Base-by-base conservation (phyloP, 2,329 filamentous ascomycete genomes). In the Cercospora sesami region DNA sequence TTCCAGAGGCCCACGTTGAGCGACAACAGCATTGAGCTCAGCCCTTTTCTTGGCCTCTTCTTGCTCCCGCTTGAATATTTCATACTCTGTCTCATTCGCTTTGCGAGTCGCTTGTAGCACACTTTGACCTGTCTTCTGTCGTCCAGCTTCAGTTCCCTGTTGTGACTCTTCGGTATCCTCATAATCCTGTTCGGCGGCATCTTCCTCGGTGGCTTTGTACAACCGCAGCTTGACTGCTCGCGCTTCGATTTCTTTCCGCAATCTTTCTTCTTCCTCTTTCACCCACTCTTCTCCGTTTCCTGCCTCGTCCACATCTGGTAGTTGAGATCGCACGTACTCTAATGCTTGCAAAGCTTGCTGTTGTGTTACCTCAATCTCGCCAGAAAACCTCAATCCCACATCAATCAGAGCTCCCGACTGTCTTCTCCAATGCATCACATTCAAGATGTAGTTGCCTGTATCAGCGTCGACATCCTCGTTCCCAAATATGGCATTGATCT, bases 361-460 rank as follows among this genome's bases (percentile, higher is more conserved):
- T 21, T 67, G 59, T 1, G 69, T 70, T 7, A 79, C 73, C 4
- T 69, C 69, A 21, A 69, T 74, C 16, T 69, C 63, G 4, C 51
- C 57, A 1, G 77, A 75, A 57, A 79, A 79, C 14, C 74, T 71
- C 31, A 79, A 26, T 8, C 78, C 77, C 9, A 73, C 64, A 63
- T 80, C 78, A 16, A 79, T 79, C 48, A 80, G 69, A n/a, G 76
- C 75, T 2, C 79, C 79, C 6, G 77, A 79, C 61, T 76, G 67
- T 33, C 79, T 72, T 39, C 79, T 72, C 73, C 77, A 79, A 63
- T 80, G 73, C 72, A 80, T 74, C 4, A 79, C 73, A 16, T 72
- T 74, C n/a, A 80, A 65, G 9, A 80, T 75, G 55, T 78, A 78
- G 59, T 79, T 80, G 51, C 77, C 78, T 3, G 68, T 75, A 6